These are phyloP conservation scores for Boletus vermiculosoides DNA, from an alignment of 768 basidiomycete species.

Conservation along the genomic window DNA sequence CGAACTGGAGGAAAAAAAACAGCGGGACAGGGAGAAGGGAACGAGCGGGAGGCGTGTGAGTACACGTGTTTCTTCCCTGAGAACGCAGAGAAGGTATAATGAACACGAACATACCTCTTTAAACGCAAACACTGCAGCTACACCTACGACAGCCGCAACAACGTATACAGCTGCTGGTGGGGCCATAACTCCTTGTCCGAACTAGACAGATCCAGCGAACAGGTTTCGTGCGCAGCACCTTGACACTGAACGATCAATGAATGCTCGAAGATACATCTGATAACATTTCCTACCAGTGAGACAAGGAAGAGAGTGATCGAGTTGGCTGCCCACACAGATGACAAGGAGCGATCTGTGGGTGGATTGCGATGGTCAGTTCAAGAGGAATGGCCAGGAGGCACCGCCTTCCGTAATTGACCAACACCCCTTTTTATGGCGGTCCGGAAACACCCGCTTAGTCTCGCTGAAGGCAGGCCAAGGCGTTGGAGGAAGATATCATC, in stretches of 20 bases:
- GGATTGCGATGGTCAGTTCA: not conserved
- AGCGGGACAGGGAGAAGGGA: not conserved
- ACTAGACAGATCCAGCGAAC: conserved; percentile 7
- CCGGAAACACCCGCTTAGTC: conserved; percentile 8
- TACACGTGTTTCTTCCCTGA: conserved; percentile 13
- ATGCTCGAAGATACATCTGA: not conserved
- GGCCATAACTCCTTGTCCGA: conserved; percentile 18
- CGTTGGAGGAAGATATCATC: not conserved
- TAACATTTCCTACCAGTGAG: not conserved
- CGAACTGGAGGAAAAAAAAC: conserved; percentile 42
- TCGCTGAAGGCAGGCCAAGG: no score
- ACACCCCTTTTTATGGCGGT: conserved; percentile 12
- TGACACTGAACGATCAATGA: not conserved
- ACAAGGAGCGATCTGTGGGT: not conserved
- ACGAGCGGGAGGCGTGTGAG: conserved; percentile 17
- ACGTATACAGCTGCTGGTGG: conserved; percentile 46
- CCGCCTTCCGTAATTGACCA: conserved; percentile 13
- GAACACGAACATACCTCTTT: conserved; percentile 47
- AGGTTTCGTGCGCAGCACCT: conserved; percentile 15
- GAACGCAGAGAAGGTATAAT: not conserved
- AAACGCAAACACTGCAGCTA: conserved; percentile 54
- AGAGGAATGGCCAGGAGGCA: conserved; percentile 1
- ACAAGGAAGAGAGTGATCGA: not conserved
- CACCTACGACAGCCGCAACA: conserved; percentile 46
- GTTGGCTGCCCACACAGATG: not conserved